These are phyloP conservation scores for Chalciporus pseudorubinellus DNA, from an alignment of 768 basidiomycete genomes.

Conservation along the genomic window DNA sequence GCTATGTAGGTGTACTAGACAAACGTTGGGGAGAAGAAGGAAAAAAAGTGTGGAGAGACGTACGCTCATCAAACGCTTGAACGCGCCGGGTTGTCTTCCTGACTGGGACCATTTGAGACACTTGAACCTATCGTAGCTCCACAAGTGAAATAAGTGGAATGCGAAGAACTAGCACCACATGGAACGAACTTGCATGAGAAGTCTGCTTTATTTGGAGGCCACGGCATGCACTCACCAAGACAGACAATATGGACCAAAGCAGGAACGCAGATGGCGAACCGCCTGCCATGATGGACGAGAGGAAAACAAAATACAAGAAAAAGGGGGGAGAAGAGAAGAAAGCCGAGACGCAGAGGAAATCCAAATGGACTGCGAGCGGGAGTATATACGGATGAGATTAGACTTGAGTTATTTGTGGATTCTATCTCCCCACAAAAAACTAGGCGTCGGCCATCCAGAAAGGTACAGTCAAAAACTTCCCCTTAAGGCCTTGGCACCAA, in stretches of 20 bases:
- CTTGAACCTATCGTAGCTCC: slow-evolving; percentile 74
- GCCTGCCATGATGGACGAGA: slow-evolving; percentile 52
- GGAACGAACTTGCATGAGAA: slow-evolving; percentile 2
- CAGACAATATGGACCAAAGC: slow-evolving; percentile 71
- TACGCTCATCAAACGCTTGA: slow-evolving; percentile 90
- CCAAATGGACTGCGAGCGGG: neutral
- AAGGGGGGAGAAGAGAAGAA: neutral
- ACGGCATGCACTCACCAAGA: slow-evolving; percentile 46
- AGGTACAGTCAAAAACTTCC: no score
- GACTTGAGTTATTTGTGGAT: slow-evolving; percentile 8
- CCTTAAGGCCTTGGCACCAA: no score
- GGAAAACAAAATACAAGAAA: neutral
- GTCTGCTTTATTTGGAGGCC: neutral
- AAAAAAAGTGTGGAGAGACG: slow-evolving; percentile 23
- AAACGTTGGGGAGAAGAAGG: slow-evolving; percentile 14
- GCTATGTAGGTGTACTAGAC: slow-evolving; percentile 77
- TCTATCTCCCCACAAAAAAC: slow-evolving; percentile 14
- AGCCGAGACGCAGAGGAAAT: neutral
- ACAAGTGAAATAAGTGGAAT: slow-evolving; percentile 74
- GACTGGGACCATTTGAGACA: slow-evolving; percentile 68
- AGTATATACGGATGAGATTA: slow-evolving; percentile 10
- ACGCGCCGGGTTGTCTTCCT: slow-evolving; percentile 77
- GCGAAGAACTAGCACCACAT: slow-evolving; percentile 51
- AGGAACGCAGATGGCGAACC: slow-evolving; percentile 74
- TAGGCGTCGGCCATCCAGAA: no score